Percentiles rank a stretch among this genome's conserved stretches.
These are phyloP conservation scores for Nakazawaea ernobii DNA, from an alignment of 805 yeast genomes.

Conservation along the genomic window DNA sequence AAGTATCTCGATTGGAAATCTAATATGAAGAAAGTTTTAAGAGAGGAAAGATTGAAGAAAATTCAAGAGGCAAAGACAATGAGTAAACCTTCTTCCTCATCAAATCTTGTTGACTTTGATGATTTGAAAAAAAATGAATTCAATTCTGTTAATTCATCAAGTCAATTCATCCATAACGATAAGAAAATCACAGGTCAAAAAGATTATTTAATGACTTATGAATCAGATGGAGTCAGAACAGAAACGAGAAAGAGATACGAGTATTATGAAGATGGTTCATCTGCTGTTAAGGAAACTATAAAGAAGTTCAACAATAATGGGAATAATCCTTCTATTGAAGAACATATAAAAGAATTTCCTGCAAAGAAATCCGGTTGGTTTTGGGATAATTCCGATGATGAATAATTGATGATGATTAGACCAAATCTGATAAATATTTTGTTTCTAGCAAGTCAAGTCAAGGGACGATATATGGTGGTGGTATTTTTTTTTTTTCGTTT, in stretches of 20 bases:
- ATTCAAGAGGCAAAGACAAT: conserved; percentile 11
- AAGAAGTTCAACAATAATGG: conserved; percentile 31
- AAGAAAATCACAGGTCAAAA: conserved; percentile 31
- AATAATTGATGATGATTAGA: not conserved
- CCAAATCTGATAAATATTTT: no score
- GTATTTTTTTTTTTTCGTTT: not conserved
- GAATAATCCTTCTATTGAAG: conserved; percentile 27
- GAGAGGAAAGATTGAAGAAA: conserved; percentile 26
- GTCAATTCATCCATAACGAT: conserved; percentile 10
- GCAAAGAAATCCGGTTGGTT: conserved; percentile 23
- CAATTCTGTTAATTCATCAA: not conserved
- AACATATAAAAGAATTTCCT: conserved; percentile 5
- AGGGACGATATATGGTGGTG: not conserved
- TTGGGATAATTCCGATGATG: conserved; percentile 18
- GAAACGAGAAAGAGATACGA: conserved; percentile 31
- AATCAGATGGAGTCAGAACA: conserved; percentile 38
- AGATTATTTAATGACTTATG: conserved; percentile 28
- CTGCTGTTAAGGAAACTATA: conserved; percentile 30
- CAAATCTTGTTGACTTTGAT: conserved; percentile 7
- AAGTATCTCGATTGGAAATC: conserved; percentile 64
- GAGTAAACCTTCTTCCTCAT: conserved; percentile 21
- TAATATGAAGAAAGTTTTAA: conserved; percentile 43
- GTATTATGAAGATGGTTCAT: conserved; percentile 38
- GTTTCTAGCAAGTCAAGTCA: no score
- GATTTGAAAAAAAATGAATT: not conserved